Conservation (phyloP, 2,329 filamentous ascomycete genomes). For the Eutypa lata region DNA sequence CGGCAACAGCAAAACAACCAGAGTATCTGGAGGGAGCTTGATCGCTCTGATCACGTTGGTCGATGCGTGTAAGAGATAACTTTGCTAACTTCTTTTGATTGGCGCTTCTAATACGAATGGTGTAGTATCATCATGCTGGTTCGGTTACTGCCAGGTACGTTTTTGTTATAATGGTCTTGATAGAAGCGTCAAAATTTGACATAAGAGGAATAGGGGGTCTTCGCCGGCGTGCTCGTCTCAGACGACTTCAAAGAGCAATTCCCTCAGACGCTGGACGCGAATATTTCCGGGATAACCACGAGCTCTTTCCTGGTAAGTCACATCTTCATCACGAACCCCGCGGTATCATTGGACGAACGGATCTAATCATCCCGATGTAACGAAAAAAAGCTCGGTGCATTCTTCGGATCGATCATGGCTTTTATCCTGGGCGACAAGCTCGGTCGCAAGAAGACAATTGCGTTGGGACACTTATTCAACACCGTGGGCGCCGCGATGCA, state of each 20-base stretch:
- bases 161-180: slow-evolving; percentile 7
- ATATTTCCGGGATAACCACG: slow-evolving; percentile 41
- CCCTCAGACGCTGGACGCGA: slow-evolving; percentile 33
- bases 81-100: slow-evolving; percentile 14
- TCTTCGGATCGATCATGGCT: slow-evolving; percentile 64
- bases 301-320: slow-evolving; percentile 39
- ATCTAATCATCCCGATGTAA: not conserved
- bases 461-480: slow-evolving; percentile 59
- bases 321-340: not conserved
- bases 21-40: slow-evolving; percentile 12
- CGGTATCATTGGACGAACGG: not conserved
- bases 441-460: slow-evolving; percentile 66
- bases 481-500: slow-evolving; percentile 62
- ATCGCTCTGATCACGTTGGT: slow-evolving; percentile 28
- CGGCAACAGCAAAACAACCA: not conserved
- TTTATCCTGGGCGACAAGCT: slow-evolving; percentile 62
- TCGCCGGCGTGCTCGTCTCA: slow-evolving; percentile 40
- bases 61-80: slow-evolving; percentile 26
- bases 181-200: not conserved
- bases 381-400: slow-evolving; percentile 50
- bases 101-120: not conserved
- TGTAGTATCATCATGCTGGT: slow-evolving; percentile 28
- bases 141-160: slow-evolving; percentile 28
- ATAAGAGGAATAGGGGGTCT: slow-evolving; percentile 32
- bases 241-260: slow-evolving; percentile 36